phyloP scores from a whole-genome alignment of 2,329 filamentous ascomycete genomes.

The Talaromyces pinophilus region DNA sequence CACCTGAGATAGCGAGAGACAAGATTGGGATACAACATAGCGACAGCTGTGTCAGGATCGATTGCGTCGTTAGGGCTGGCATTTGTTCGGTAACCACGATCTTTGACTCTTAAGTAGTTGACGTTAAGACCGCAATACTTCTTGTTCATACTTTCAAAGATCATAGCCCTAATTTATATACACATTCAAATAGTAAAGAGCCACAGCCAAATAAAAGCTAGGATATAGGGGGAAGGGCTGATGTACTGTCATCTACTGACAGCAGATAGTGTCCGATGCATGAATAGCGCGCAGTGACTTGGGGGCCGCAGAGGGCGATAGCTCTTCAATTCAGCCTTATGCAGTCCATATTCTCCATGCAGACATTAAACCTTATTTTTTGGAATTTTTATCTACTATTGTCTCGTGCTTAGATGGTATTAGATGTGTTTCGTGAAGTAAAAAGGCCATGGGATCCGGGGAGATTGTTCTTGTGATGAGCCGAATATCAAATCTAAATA shows the following conservation, averaged over 20 bases:
- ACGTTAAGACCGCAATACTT: not conserved
- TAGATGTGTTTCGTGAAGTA: too few species aligned
- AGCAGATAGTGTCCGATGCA: too few species aligned
- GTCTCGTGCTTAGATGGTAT: too few species aligned
- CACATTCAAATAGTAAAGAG: not conserved
- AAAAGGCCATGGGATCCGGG: too few species aligned
- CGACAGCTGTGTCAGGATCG: not conserved
- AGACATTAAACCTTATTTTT: too few species aligned
- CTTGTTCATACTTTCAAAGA: not conserved
- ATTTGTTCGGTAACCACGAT: not conserved
- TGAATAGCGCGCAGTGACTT: too few species aligned
- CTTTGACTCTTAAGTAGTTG: not conserved
- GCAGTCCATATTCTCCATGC: too few species aligned
- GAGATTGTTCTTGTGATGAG: too few species aligned
- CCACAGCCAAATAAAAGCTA: not conserved
- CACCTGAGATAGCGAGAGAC: not conserved
- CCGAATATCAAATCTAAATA: too few species aligned
- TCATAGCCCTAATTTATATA: not conserved
- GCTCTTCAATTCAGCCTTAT: too few species aligned
- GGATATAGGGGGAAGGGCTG: not conserved
- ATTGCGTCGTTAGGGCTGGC: not conserved
- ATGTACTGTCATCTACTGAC: not conserved
- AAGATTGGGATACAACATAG: not conserved
- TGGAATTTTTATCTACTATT: too few species aligned
- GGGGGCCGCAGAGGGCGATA: too few species aligned